Percentiles rank a stretch among this genome's conserved stretches.
Evolutionary conservation across 2,329 filamentous ascomycete species (phyloP).

Genomic region (Nigrospora osmanthi): DNA sequence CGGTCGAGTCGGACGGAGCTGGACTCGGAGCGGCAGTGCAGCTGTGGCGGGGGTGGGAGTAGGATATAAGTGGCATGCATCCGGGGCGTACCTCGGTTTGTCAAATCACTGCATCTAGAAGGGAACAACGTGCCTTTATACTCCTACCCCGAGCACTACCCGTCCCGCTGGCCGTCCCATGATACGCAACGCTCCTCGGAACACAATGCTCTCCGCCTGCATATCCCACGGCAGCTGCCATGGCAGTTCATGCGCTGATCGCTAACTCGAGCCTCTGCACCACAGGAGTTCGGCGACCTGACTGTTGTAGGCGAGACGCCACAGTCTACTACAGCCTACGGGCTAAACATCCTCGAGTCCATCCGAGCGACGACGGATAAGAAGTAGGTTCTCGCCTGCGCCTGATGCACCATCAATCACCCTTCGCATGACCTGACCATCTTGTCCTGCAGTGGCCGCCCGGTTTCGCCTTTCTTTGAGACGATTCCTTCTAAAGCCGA

Average conservation of each 20-base stretch:
- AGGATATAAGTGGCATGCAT: no score
- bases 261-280: slow-evolving; percentile 5
- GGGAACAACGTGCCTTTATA: no score
- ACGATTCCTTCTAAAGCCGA: slow-evolving; percentile 55
- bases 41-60: no score
- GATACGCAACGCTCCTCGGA: no score
- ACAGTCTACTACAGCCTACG: slow-evolving; percentile 63
- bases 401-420: neutral
- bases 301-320: slow-evolving; percentile 47
- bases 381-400: slow-evolving; percentile 46
- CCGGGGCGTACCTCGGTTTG: no score
- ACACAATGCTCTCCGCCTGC: no score
- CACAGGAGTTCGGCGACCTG: slow-evolving; percentile 37
- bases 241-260: neutral
- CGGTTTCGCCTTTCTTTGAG: slow-evolving; percentile 69
- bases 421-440: neutral
- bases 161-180: no score
- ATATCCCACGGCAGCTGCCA: no score
- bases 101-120: no score
- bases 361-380: slow-evolving; percentile 75
- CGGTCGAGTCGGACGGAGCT: no score
- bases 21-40: no score
- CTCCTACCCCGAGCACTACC: no score
- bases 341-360: slow-evolving; percentile 65
- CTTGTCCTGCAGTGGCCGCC: slow-evolving; percentile 49